These are phyloP conservation scores for Pestalotiopsis sp. DNA, from an alignment of 2,329 filamentous ascomycete genomes.

Conservation along the genomic window DNA sequence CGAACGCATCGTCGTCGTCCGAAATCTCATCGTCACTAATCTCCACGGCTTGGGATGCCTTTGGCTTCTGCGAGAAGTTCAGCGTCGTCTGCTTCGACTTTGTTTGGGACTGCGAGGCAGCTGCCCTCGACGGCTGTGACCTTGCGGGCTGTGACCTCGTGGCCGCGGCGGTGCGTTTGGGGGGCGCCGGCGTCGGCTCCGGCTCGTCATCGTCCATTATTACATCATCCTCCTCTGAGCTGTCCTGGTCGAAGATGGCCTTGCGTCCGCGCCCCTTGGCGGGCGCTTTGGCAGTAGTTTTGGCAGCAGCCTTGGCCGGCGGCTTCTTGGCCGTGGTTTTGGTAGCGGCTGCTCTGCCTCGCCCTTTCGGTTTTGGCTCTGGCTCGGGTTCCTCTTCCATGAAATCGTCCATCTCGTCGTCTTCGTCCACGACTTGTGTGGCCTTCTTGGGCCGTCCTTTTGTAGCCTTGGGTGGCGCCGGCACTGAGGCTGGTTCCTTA, in stretches of 20 bases:
- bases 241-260: conserved; percentile 37
- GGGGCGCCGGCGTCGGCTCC: conserved; percentile 32
- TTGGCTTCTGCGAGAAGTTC: conserved; percentile 50
- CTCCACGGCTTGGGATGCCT: conserved; percentile 54
- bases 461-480: conserved; percentile 36
- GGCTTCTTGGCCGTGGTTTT: conserved; percentile 34
- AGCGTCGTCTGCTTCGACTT: conserved; percentile 50
- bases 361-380: conserved; percentile 28
- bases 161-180: conserved; percentile 33
- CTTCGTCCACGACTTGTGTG: conserved; percentile 32
- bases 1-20: conserved; percentile 62
- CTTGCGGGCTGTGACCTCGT: conserved; percentile 34
- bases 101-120: conserved; percentile 25
- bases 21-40: conserved; percentile 69
- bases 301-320: conserved; percentile 37
- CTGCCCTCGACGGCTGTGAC: conserved; percentile 35
- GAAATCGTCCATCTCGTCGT: conserved; percentile 27
- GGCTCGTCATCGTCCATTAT: conserved; percentile 58
- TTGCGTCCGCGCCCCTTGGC: conserved; percentile 43
- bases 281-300: conserved; percentile 45
- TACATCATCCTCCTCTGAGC: conserved; percentile 48
- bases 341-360: conserved; percentile 31
- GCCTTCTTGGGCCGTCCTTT: conserved; percentile 29
- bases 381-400: conserved; percentile 20
- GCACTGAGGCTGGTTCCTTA: conserved; percentile 33